Percentiles rank a stretch among this genome's conserved stretches.
These are phyloP conservation scores for Phlegmacium glaucopus DNA, from an alignment of 768 basidiomycete genomes.

Conservation along the genomic window DNA sequence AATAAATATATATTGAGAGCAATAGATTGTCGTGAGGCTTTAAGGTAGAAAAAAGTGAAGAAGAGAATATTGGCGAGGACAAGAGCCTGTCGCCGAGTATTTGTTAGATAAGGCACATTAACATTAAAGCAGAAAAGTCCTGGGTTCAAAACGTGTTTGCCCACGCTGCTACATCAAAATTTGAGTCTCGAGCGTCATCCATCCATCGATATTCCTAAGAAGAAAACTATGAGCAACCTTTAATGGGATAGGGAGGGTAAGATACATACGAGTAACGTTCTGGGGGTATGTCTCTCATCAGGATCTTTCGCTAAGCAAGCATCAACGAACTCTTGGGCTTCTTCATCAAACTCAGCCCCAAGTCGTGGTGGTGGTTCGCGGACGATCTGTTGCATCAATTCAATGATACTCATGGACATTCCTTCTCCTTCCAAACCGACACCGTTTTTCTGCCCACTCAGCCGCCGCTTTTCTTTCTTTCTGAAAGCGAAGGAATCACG, in stretches of 20 bases:
- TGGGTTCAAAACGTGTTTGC: constrained; percentile 58
- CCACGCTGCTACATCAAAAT: constrained; percentile 73
- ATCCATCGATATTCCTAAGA: constrained; percentile 72
- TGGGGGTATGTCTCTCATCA: constrained; percentile 75
- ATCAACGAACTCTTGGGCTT: constrained; percentile 85
- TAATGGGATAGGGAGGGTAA: not conserved
- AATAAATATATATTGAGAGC: too few relatives aligned
- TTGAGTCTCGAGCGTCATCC: constrained; percentile 53
- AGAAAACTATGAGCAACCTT: not conserved
- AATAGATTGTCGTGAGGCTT: too few relatives aligned
- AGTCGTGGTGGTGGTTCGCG: constrained; percentile 94
- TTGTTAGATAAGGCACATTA: not conserved
- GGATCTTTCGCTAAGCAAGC: constrained; percentile 91
- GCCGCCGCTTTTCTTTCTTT: constrained; percentile 49
- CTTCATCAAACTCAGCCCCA: constrained; percentile 60
- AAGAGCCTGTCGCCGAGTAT: too few relatives aligned
- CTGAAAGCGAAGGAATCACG: constrained; percentile 30
- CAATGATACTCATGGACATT: constrained; percentile 92
- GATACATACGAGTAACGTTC: constrained; percentile 66
- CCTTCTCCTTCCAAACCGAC: constrained; percentile 67
- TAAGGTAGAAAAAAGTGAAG: too few relatives aligned
- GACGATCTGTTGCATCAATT: constrained; percentile 96
- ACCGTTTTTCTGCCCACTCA: constrained; percentile 62
- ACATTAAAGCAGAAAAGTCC: constrained; percentile 1
- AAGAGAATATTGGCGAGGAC: too few relatives aligned